phyloP scores from a whole-genome alignment of 495 filamentous ascomycete species.

The Haplographium delicatum region DNA sequence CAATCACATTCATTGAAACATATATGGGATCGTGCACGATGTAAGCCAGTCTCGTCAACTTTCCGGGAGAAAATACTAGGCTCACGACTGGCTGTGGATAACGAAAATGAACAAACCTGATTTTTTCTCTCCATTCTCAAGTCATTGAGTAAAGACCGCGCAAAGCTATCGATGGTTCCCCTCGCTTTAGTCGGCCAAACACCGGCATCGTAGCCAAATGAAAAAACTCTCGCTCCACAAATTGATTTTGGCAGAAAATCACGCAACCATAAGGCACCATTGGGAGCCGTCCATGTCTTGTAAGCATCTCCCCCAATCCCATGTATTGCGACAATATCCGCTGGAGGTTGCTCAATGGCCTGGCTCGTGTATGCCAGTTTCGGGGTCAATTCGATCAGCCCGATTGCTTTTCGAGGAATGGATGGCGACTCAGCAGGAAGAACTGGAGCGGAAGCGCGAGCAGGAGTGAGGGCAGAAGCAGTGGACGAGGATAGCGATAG shows the following conservation, averaged over 20 bases:
- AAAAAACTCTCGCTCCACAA: conserved; percentile 10
- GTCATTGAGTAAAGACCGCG: conserved; percentile 5
- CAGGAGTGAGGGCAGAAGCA: no score
- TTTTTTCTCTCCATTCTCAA: not conserved
- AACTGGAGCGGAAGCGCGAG: no score
- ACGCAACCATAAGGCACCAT: conserved; percentile 10
- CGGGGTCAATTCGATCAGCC: no score
- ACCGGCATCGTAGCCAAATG: conserved; percentile 6
- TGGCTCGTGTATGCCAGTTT: no score
- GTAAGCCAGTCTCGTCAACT: no score
- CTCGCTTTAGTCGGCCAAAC: not conserved
- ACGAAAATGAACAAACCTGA: no score
- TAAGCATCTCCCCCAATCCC: conserved; percentile 14
- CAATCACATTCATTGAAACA: not conserved
- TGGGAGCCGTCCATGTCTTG: conserved; percentile 5
- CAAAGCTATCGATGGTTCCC: conserved; percentile 5
- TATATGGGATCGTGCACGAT: no score
- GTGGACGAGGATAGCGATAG: no score
- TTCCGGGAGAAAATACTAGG: no score
- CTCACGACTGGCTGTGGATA: no score
- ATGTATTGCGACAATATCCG: conserved; percentile 17
- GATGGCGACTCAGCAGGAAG: no score
- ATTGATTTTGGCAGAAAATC: conserved; percentile 10
- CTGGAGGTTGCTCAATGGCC: conserved; percentile 1
- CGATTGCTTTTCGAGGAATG: no score